Conservation (phyloP, 805 yeast genomes). For the Suhomyces kilbournensis region DNA sequence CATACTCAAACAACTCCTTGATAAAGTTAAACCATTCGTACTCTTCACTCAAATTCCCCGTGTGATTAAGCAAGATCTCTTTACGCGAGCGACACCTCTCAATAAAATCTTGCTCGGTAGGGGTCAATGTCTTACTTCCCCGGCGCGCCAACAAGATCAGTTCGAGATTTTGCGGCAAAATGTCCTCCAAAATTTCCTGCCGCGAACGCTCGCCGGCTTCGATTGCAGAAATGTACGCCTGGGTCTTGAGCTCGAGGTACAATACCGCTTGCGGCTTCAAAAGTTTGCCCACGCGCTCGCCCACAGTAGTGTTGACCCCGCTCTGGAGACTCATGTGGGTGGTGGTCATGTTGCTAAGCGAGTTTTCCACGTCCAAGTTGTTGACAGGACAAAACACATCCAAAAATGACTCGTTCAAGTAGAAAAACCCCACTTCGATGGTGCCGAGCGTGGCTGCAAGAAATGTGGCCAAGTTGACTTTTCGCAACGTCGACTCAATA, state of each 20-base stretch:
- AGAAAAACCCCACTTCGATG: slow-evolving; percentile 82
- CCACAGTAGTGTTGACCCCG: slow-evolving; percentile 31
- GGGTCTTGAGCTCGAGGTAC: slow-evolving; percentile 87
- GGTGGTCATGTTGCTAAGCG: slow-evolving; percentile 34
- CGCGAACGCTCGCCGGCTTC: slow-evolving; percentile 60
- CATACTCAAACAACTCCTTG: slow-evolving; percentile 74
- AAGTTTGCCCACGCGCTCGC: slow-evolving; percentile 52
- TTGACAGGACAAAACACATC: slow-evolving; percentile 83
- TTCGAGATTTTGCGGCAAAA: slow-evolving; percentile 68
- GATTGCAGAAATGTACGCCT: slow-evolving; percentile 87
- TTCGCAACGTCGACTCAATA: slow-evolving; percentile 64
- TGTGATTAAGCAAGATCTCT: slow-evolving; percentile 50
- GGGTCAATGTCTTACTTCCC: slow-evolving; percentile 47
- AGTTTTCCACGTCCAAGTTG: slow-evolving; percentile 48
- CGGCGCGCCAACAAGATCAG: slow-evolving; percentile 42
- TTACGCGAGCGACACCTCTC: slow-evolving; percentile 70
- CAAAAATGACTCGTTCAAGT: slow-evolving; percentile 78
- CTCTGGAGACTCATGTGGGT: slow-evolving; percentile 32
- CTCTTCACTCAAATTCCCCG: slow-evolving; percentile 56
- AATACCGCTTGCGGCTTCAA: slow-evolving; percentile 78
- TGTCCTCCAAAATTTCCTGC: slow-evolving; percentile 65
- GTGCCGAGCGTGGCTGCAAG: slow-evolving; percentile 83
- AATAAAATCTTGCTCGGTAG: slow-evolving; percentile 78
- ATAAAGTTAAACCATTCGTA: slow-evolving; percentile 87
- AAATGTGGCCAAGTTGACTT: slow-evolving; percentile 85